Evolutionary conservation across 768 basidiomycete species (phyloP), one percentile per base, ranked within the genome.

Genomic region (Lactarius akahatsu): DNA sequence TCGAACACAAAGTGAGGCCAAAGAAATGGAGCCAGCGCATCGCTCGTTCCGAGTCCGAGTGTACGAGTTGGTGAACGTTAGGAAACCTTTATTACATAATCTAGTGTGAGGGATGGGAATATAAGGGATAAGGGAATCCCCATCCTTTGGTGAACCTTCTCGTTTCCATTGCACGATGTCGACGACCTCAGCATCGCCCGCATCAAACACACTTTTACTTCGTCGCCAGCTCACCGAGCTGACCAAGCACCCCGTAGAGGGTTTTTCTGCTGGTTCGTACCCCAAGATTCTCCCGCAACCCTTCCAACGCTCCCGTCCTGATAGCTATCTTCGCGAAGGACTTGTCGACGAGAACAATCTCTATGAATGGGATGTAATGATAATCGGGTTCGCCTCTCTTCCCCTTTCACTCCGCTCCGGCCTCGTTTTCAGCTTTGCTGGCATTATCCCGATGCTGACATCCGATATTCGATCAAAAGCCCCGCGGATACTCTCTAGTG

Each of bases 321-420:
- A 76, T 70, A 74, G 72, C 74, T 73, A 60, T 70, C 72, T 68
- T 36, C 65, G 70, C 72, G 72, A 73, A 87, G 96, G 96, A 47
- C 86, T 99, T 62, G 95, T 95, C 56, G 94, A 98, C 76, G 96
- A 98, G 66, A 84, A 87, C 77, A 96, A 98, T 79, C 79, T 98
- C 15, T 93, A 90, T 65, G 96, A 98, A 80, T 99, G 97, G 97
- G 95, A 97, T 71, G 84, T 98, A 73, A 82, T 97, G 74, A 89
- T 97, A 71, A 96, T 96, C 74, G 94, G 94, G 94, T 96, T 69
- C 65, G 86, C 78, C 57, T 28, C 40, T 20, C 18, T 23, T 15
- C 38, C 40, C 54, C 16, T 23, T 10, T 43, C 43, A 10, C 32
- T 50, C 38, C 38, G 52, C 43, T 16, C 18, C 34, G 20, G 11